Evolutionary conservation across 108 stramenopile genomes (phyloP), one percentile per base, ranked within the genome.

Genomic region (Conticribra weissflogii): DNA sequence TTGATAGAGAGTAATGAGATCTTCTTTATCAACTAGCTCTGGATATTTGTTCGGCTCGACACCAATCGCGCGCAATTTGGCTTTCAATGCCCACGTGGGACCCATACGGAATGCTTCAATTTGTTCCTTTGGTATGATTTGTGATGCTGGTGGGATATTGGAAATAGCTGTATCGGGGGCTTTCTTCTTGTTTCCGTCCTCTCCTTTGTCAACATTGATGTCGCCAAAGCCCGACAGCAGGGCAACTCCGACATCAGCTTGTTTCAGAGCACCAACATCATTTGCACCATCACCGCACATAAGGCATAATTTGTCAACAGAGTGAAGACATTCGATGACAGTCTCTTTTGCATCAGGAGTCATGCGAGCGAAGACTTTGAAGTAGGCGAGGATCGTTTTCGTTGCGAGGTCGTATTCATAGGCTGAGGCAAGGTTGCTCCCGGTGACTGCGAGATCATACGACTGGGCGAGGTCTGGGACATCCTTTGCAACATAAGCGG

Each of bases 231-330:
- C 96, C 32, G 94, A 85, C 18, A 95, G 79, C 17, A 95, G 71
- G n/a, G 97, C 97, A 14, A 97, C 97, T 23, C 97, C 97, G 16
- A 96, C 95, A 64, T 96, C 92, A 22, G 96, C 96, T 74, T 91
- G 89, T 67, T 96, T 96, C 54, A 98, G 83, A 25, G 93, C 95
- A 54, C 85, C 82, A 48, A 86, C 88, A 61, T 86, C 97, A 68
- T 97, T 97, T n/a, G 96, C 97, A 41, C 97, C 97, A 65, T 97
- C 97, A 44, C 98, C 98, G 61, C 98, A 98, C 98, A 98, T 98
- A 22, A 98, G 66, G 70, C 95, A 94, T 19, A 89, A 78, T 47
- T 72, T 74, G 22, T 90, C 95, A 9, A 89, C 83, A 19, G 87
- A 85, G 72, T 97, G 92, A 17, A 97, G 81, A 54, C 88, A 87